Conservation (phyloP, 2,329 filamentous ascomycete genomes). For the Penicillium sp. region DNA sequence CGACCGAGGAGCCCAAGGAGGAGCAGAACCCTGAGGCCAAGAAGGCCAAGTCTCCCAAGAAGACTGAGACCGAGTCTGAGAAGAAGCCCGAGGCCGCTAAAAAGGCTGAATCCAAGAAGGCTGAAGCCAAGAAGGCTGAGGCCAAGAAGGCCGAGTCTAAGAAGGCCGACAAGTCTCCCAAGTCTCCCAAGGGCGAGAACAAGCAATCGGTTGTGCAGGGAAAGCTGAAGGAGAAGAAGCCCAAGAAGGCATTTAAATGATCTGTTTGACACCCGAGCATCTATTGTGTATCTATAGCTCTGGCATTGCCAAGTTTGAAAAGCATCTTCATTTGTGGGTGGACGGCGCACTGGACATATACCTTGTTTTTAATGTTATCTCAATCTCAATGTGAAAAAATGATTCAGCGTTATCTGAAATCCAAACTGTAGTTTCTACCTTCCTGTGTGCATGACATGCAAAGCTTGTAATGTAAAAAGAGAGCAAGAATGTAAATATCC, state of each 20-base stretch:
- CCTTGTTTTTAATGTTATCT: constrained; percentile 21
- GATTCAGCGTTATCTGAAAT: not conserved
- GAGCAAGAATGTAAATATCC: not conserved
- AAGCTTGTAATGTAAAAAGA: not conserved
- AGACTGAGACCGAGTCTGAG: not conserved
- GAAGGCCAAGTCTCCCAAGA: constrained; percentile 10
- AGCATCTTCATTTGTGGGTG: constrained; percentile 25
- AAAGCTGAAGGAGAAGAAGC: constrained; percentile 26
- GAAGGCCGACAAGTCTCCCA: not conserved
- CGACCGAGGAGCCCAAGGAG: constrained; percentile 23
- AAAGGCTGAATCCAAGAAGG: constrained; percentile 16
- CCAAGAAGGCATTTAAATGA: constrained; percentile 34
- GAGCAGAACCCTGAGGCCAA: constrained; percentile 8
- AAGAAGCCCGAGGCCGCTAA: constrained; percentile 7
- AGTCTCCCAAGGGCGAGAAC: constrained; percentile 4
- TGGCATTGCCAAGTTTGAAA: constrained; percentile 22
- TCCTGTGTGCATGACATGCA: not conserved
- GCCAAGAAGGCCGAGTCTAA: constrained; percentile 10
- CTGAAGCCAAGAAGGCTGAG: constrained; percentile 1
- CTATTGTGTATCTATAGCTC: constrained; percentile 24
- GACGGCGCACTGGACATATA: constrained; percentile 29
- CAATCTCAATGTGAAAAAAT: constrained; percentile 2
- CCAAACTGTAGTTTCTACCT: constrained; percentile 6
- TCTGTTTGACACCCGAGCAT: constrained; percentile 10
- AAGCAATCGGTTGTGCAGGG: constrained; percentile 1